Percentiles rank a stretch among this genome's conserved stretches.
These are phyloP conservation scores for Dinochytrium kinnereticum DNA, from an alignment of 371 early-diverging fungal genomes.

Conservation along the genomic window DNA sequence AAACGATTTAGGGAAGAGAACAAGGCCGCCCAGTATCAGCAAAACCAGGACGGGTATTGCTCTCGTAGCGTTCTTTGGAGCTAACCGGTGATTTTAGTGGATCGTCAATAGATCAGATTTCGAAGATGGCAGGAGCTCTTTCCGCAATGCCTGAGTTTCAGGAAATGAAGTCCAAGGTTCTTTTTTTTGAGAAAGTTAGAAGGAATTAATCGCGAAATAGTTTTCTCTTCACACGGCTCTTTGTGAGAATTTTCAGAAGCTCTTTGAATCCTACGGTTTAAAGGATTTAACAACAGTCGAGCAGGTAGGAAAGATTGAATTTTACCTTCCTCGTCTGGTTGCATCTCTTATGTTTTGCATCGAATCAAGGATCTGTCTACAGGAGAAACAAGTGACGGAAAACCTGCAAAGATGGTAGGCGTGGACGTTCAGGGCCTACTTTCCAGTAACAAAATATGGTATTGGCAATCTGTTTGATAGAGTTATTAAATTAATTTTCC, in stretches of 20 bases:
- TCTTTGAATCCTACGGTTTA: conserved; percentile 73
- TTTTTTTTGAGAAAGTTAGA: background rate
- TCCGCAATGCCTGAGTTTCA: conserved; percentile 87
- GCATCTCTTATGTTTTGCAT: no score
- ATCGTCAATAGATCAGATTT: conserved; percentile 53
- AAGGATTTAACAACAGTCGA: conserved; percentile 73
- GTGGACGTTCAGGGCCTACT: conserved; percentile 78
- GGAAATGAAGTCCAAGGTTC: conserved; percentile 78
- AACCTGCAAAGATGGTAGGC: conserved; percentile 66
- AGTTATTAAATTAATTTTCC: background rate
- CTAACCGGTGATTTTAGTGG: background rate
- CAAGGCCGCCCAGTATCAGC: conserved; percentile 53
- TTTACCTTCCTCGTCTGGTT: background rate
- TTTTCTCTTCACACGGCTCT: conserved; percentile 89
- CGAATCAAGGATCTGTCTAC: conserved; percentile 87
- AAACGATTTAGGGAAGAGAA: conserved; percentile 73
- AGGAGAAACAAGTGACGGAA: conserved; percentile 86
- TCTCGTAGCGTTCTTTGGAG: background rate
- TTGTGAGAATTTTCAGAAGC: conserved; percentile 78
- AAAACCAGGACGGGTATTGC: conserved; percentile 11
- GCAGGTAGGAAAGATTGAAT: conserved; percentile 47
- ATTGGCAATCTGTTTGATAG: background rate
- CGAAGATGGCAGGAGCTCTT: conserved; percentile 84
- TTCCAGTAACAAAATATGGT: conserved; percentile 23
- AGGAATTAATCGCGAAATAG: conserved; percentile 34